These are phyloP conservation scores for Aspergillus wentii DNA, from an alignment of 495 filamentous ascomycete species.

Conservation along the genomic window DNA sequence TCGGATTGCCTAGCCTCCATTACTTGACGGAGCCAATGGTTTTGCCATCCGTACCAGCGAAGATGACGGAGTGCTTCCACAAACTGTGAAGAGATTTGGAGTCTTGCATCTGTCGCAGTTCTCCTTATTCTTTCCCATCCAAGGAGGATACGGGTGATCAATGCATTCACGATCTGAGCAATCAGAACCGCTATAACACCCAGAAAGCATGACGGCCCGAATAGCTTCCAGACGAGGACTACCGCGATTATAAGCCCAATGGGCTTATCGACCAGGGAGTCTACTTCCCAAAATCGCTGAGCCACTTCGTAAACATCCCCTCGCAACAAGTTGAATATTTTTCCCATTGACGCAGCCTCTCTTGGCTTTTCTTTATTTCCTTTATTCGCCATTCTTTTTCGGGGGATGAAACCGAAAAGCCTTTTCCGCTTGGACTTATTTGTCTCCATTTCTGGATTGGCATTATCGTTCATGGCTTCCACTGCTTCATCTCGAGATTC, in stretches of 20 bases:
- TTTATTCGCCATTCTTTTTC: slow-evolving; percentile 9
- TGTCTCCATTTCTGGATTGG: slow-evolving; percentile 1
- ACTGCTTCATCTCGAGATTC: slow-evolving; percentile 2
- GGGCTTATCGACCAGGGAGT: slow-evolving; percentile 61
- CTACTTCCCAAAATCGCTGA: slow-evolving; percentile 78
- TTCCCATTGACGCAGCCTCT: slow-evolving; percentile 71
- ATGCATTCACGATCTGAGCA: slow-evolving; percentile 59
- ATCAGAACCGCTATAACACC: slow-evolving; percentile 60
- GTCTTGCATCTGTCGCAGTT: slow-evolving; percentile 61
- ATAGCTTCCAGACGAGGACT: slow-evolving; percentile 64
- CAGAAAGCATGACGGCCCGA: slow-evolving; percentile 74
- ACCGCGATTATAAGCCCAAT: slow-evolving; percentile 63
- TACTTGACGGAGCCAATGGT: slow-evolving; percentile 68
- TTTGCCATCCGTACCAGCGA: slow-evolving; percentile 85
- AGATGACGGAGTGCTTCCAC: slow-evolving; percentile 81
- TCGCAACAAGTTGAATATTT: slow-evolving; percentile 77
- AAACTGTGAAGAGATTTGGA: slow-evolving; percentile 73
- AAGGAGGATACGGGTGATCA: slow-evolving; percentile 56
- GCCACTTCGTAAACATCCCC: slow-evolving; percentile 79
- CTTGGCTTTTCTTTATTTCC: slow-evolving; percentile 28
- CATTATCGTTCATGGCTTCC: not conserved
- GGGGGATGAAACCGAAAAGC: slow-evolving; percentile 15
- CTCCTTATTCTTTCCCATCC: slow-evolving; percentile 60
- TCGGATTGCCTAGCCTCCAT: slow-evolving; percentile 66
- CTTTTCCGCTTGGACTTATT: slow-evolving; percentile 2